Conservation (phyloP, 2,329 filamentous ascomycete genomes). For the Fusarium sp. region DNA sequence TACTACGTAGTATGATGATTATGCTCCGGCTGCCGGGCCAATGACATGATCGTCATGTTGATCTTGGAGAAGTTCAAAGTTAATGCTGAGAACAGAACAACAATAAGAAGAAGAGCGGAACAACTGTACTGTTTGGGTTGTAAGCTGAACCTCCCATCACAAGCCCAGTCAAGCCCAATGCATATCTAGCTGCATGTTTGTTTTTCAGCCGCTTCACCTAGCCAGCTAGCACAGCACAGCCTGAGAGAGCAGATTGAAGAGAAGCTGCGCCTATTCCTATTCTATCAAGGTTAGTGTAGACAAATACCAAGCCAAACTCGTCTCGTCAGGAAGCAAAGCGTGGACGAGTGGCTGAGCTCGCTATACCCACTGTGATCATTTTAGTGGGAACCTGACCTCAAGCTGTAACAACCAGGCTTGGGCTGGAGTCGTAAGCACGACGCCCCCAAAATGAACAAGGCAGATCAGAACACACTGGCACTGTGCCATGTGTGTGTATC, state of each 20-base stretch:
- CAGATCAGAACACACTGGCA: constrained; percentile 8
- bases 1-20: constrained; percentile 6
- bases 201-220: constrained; percentile 27
- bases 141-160: not conserved
- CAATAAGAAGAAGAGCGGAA: not conserved
- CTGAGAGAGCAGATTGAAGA: constrained; percentile 19
- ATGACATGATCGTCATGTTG: constrained; percentile 40
- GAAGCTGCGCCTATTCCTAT: constrained; percentile 38
- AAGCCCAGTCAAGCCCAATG: not conserved
- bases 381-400: constrained; percentile 40
- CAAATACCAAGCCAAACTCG: constrained; percentile 11
- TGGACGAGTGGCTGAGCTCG: constrained; percentile 35
- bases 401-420: constrained; percentile 38
- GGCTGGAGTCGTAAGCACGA: constrained; percentile 41
- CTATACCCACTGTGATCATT: constrained; percentile 22
- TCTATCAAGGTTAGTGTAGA: constrained; percentile 18
- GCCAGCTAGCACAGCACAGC: constrained; percentile 31
- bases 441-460: constrained; percentile 38
- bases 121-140: not conserved
- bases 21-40: constrained; percentile 38
- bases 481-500: constrained; percentile 1
- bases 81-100: not conserved
- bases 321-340: not conserved
- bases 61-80: constrained; percentile 28
- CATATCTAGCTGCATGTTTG: not conserved